A percentile compares a stretch with the other conserved stretches of the same genome.
Evolutionary conservation across 768 basidiomycete genomes (phyloP).

Genomic region (Amanita thiersii): DNA sequence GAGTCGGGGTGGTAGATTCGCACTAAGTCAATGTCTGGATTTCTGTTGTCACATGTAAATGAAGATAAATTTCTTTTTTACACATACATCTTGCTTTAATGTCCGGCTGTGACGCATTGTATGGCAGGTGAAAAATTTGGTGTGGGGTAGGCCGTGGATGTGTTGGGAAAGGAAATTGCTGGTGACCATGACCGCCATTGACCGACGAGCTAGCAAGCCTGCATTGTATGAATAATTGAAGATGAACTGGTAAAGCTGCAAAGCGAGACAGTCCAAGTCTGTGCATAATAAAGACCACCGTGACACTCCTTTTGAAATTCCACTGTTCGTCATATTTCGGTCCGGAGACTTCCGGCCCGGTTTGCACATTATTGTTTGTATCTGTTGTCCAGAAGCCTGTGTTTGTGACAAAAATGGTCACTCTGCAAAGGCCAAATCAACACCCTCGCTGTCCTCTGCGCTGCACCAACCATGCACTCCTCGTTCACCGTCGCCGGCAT

Average conservation of each 20-base stretch:
- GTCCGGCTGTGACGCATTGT: slow-evolving; percentile 44
- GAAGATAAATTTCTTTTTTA: neutral
- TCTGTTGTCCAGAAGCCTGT: too few relatives aligned
- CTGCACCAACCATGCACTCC: slow-evolving; percentile 26
- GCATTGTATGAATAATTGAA: slow-evolving; percentile 4
- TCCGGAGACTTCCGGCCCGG: too few relatives aligned
- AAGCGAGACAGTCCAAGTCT: slow-evolving; percentile 5
- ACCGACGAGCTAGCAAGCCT: slow-evolving; percentile 2
- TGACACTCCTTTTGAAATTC: too few relatives aligned
- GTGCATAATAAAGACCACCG: too few relatives aligned
- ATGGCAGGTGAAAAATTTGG: slow-evolving; percentile 65
- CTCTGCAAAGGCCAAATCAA: too few relatives aligned
- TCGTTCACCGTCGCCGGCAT: slow-evolving; percentile 56
- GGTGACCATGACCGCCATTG: neutral
- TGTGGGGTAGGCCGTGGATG: slow-evolving; percentile 51
- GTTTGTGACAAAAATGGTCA: too few relatives aligned
- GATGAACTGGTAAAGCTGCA: slow-evolving; percentile 3
- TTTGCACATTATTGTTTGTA: too few relatives aligned
- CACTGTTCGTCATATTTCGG: too few relatives aligned
- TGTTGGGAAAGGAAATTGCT: slow-evolving; percentile 37
- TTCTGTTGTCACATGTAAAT: neutral
- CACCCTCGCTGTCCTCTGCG: too few relatives aligned
- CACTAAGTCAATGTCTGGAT: slow-evolving; percentile 66
- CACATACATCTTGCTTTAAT: slow-evolving; percentile 62
- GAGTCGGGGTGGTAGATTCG: slow-evolving; percentile 69